Percentiles rank a stretch among this genome's conserved stretches.
These are phyloP conservation scores for Stylosanthes scabra DNA, from an alignment of 331 rosid genomes.

Conservation along the genomic window DNA sequence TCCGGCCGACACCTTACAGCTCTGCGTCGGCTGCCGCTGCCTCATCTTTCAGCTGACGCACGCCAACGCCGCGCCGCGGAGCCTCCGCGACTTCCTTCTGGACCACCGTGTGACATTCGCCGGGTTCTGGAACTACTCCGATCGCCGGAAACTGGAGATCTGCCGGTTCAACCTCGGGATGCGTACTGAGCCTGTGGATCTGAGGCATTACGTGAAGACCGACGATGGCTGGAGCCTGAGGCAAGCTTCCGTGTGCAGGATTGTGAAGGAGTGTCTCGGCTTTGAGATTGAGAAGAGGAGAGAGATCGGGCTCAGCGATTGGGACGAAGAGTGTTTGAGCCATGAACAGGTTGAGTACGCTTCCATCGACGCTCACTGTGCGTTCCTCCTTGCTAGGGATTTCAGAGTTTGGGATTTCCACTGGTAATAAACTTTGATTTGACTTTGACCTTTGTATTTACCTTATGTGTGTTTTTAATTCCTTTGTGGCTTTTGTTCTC, in stretches of 20 bases:
- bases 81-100: constrained; percentile 30
- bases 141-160: background rate
- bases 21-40: constrained; percentile 46
- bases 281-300: background rate
- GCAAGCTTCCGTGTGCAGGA: background rate
- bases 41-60: constrained; percentile 40
- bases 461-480: no score
- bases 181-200: constrained; percentile 31
- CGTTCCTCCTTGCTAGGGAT: constrained; percentile 34
- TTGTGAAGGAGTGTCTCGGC: constrained; percentile 10
- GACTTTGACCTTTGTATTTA: no score
- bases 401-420: constrained; percentile 12
- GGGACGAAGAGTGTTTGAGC: background rate
- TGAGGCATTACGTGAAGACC: background rate
- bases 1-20: constrained; percentile 37
- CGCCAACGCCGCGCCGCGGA: background rate
- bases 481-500: no score
- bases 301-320: constrained; percentile 7
- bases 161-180: background rate
- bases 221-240: background rate
- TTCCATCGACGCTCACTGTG: constrained; percentile 34
- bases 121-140: constrained; percentile 40
- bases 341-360: constrained; percentile 32
- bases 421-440: no score
- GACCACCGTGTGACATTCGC: constrained; percentile 26